Evolutionary conservation across 2,329 filamentous ascomycete species (phyloP), one percentile per base, ranked within the genome.

Genomic region (Onygenales sp.): DNA sequence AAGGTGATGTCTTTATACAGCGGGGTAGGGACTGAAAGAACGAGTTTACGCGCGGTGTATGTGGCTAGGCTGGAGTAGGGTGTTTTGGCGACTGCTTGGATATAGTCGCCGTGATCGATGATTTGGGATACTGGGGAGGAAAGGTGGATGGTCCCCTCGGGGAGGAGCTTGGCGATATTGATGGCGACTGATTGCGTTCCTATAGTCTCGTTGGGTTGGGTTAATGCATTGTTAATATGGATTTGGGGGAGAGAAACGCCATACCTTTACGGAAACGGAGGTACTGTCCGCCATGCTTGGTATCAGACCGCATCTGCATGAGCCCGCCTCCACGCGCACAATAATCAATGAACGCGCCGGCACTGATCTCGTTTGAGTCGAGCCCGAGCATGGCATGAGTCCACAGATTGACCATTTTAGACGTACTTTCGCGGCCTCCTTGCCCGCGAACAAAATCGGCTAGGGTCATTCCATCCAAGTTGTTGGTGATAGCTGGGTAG

Each of bases 1-100:
- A 81, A 77, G 3, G 62, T 63, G 27, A 82, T 70, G 6, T 71
- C 67, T 8, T 67, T 66, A 51, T 75, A 72, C 43, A 79, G 63
- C 6, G 77, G 71, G 5, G 72, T 76, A 0, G 78, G 74, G 5
- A 81, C 62, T 1, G 77, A 76, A 2, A 79, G 56, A 48, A 81
- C 72, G 31, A 71, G 65, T 44, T 74, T 75, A 2, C 54, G 55
- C 7, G 53, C 51, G 9, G 6, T 46, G 42, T 17, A 45, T n/a
- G 50, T 27, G 7, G 27, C 31, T 21, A 14, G 14, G 32, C 7
- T 42, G 1, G 27, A 39, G 36, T 39, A 39, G 36, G 36, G 36
- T 2, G 14, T 13, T 37, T 33, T 56, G 6, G 14, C 44, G 36
- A 53, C 42, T 17, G 8, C 21, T 13, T 46, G 13, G 43, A 27